Evolutionary conservation across 1,284 basidiomycete genomes (phyloP), one percentile per base, ranked within the genome.

Genomic region (Pascua sp.): DNA sequence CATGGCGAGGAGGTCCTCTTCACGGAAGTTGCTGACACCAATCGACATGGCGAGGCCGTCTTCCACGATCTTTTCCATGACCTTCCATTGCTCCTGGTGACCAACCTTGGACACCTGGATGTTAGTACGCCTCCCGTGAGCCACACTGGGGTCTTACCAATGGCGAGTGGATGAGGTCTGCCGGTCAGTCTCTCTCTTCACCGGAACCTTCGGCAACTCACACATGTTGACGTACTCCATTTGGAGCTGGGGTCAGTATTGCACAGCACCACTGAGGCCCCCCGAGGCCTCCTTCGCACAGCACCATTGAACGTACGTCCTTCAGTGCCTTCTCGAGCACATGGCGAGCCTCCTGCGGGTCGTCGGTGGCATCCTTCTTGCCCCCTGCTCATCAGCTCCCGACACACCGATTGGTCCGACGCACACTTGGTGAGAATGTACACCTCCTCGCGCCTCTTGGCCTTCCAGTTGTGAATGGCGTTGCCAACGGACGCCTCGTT

Each of bases 11-110:
- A 93, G 74, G 64, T 92, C 82, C 57, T 83, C 77, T 17, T 86
- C 80, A 12, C 80, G 81, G 74, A 87, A 92, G 78, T 94, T 94
- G 53, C 86, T 89, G 11, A 95, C 89, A 1, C 91, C 91, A 57
- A 94, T 89, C 45, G 84, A 86, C 74, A 82, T 87, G 42, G 88
- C 79, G 47, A 90, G 75, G 1, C 88, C 88, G 48, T 84, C 84
- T 46, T 77, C 76, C 73, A 87, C 81, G 49, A 87, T 75, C 44
- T 81, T 82, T 69, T 91, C 89, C 81, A 92, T 81, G 12, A 81
- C 81, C 62, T 82, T 82, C 90, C 90, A 93, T 15, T 68, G 67
- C 32, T 75, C 71, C 36, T 63, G 52, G 39, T 69, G 51, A 37
- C 58, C 13, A 41, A 38, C 40, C 37, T 50, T 56, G 1, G 53